phyloP scores from a whole-genome alignment of 2,329 filamentous ascomycete species.

The Chaetomiaceae sp. region DNA sequence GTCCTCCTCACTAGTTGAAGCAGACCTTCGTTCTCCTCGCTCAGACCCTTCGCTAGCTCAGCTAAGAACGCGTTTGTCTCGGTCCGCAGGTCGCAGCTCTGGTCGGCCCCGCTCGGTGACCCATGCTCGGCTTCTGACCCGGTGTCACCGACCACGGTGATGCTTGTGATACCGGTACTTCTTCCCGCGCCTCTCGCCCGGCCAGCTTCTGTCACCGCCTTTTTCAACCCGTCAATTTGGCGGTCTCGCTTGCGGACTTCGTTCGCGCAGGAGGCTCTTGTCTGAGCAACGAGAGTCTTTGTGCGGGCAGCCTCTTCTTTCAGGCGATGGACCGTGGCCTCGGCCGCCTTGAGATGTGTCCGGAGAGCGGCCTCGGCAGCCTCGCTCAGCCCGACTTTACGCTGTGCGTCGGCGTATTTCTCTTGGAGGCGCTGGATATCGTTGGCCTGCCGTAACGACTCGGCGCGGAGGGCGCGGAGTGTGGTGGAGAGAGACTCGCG shows the following conservation, averaged over 20 bases:
- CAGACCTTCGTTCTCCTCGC: slow-evolving; percentile 86
- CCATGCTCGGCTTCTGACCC: slow-evolving; percentile 16
- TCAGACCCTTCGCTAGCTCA: slow-evolving; percentile 73
- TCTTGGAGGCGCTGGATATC: slow-evolving; percentile 59
- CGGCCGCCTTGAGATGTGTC: slow-evolving; percentile 67
- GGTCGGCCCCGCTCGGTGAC: slow-evolving; percentile 32
- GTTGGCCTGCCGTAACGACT: slow-evolving; percentile 67
- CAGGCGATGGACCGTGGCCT: slow-evolving; percentile 67
- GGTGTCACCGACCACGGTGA: slow-evolving; percentile 53
- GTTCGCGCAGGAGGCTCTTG: slow-evolving; percentile 80
- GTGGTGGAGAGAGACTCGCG: slow-evolving; percentile 77
- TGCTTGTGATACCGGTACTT: slow-evolving; percentile 52
- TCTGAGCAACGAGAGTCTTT: slow-evolving; percentile 75
- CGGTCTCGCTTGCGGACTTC: slow-evolving; percentile 87
- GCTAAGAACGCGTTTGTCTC: slow-evolving; percentile 93
- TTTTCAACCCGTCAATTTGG: slow-evolving; percentile 84
- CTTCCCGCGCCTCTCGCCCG: slow-evolving; percentile 56
- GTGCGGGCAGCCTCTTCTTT: slow-evolving; percentile 79
- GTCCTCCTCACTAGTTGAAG: slow-evolving; percentile 68
- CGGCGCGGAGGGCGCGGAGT: slow-evolving; percentile 69
- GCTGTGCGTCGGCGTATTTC: slow-evolving; percentile 50
- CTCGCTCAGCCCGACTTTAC: slow-evolving; percentile 55
- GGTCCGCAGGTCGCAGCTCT: slow-evolving; percentile 66
- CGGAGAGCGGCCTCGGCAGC: slow-evolving; percentile 68
- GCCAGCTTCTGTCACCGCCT: slow-evolving; percentile 70